phyloP scores from a whole-genome alignment of 139 green algal species.

The Tetradesmus obliquus region DNA sequence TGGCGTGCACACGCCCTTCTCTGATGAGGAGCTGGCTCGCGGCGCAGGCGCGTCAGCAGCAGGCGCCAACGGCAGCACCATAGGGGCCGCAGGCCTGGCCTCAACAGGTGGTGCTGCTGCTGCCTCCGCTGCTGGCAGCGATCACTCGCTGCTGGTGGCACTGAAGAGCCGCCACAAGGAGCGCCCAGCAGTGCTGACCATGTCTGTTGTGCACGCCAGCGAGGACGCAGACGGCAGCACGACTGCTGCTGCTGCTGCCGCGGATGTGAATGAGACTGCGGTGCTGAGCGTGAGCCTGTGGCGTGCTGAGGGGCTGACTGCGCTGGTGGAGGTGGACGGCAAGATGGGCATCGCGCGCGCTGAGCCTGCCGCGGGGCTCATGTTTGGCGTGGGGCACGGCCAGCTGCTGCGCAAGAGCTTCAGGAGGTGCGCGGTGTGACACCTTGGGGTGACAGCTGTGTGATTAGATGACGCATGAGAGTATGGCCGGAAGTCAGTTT shows the following conservation, averaged over 20 bases:
- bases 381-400: constrained; percentile 3
- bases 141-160: neutral
- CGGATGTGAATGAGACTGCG: neutral
- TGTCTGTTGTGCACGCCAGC: neutral
- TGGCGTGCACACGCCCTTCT: neutral
- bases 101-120: neutral
- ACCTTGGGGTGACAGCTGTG: neutral
- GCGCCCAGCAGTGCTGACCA: constrained; percentile 34
- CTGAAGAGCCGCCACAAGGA: constrained; percentile 18
- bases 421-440: constrained; percentile 10
- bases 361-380: constrained; percentile 5
- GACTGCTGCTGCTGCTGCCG: neutral
- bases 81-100: too few species aligned
- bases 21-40: neutral
- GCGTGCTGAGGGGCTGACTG: constrained; percentile 23
- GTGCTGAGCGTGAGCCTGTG: constrained; percentile 34
- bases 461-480: too few species aligned
- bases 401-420: constrained; percentile 27
- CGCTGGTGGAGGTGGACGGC: constrained; percentile 16
- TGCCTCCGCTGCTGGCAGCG: too few species aligned
- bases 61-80: neutral
- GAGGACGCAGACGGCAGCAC: neutral
- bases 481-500: too few species aligned
- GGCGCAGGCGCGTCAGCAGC: neutral
- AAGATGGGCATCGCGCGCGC: neutral